Base-by-base conservation (phyloP, 2,329 filamentous ascomycete species). In the Alternaria hordeiaustralica region DNA sequence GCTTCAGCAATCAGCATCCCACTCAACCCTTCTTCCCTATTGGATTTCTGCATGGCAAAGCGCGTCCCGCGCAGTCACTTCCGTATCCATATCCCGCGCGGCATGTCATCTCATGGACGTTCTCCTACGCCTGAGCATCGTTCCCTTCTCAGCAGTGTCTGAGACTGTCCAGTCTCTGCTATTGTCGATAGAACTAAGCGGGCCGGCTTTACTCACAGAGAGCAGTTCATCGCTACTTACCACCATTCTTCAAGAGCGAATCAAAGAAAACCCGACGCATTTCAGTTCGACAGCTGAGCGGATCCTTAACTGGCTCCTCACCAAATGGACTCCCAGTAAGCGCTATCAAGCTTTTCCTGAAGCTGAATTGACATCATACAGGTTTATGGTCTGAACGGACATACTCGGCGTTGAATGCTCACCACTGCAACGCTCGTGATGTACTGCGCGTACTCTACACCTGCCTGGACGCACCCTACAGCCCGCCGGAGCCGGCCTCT, bases 11-110 rank as follows among this genome's bases (percentile, higher is more conserved):
- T 58, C 58, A 20, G 70, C 78, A 26, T 71, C 51, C n/a, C 47
- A 70, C 51, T 26, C 69, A 9, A 49, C 58, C 8, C 74, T 89
- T 11, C 80, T 79, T 61, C 68, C 73, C 1, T 79, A 83, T 26
- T 97, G 94, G 93, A 84, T 86, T 61, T 88, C 92, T 61, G 79
- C 90, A 18, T 97, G 94, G 92, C 90, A 93, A 68, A 82, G 92
- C 9, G 88, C 91, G 26, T 86, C 87, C 47, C 88, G 93, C 61
- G 88, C 89, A 36, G 84, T 96, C 59, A 91, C 89, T 62, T 89
- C 92, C 54, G 84, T 90, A 21, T 84, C 85, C 2, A 91, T 88
- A 5, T 94, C 92, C 67, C 89, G 96, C 67, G 88, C 92, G 46
- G 92, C 94, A 11, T 94, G 91, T 76, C 86, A 91, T 71, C 79